Evolutionary conservation across 495 filamentous ascomycete genomes (phyloP).

Genomic region (Penicillium flavigenum): DNA sequence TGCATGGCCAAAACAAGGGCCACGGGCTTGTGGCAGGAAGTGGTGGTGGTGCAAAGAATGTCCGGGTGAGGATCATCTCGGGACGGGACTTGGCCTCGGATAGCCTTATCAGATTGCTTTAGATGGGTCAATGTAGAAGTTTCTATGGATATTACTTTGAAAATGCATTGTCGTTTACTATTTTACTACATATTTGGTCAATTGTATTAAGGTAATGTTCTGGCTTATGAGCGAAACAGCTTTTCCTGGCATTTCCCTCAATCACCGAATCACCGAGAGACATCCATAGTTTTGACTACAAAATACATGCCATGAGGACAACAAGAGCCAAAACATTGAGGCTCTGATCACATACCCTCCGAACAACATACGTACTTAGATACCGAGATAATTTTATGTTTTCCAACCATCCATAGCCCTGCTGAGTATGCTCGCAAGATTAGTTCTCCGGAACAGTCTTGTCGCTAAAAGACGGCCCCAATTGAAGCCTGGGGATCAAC

Average conservation of each 20-base stretch:
- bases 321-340: too few species aligned
- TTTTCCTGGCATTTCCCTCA: background rate
- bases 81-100: conserved; percentile 16
- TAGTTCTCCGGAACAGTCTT: too few species aligned
- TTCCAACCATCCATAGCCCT: too few species aligned
- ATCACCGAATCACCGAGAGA: background rate
- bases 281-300: background rate
- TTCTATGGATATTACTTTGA: background rate
- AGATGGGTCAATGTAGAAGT: background rate
- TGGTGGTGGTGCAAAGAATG: conserved; percentile 13
- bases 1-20: conserved; percentile 41
- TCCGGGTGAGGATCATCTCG: conserved; percentile 14
- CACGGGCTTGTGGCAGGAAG: conserved; percentile 20
- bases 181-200: background rate
- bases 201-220: background rate
- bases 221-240: background rate
- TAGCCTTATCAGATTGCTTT: conserved; percentile 19
- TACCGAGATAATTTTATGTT: too few species aligned
- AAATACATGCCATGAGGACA: background rate
- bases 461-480: too few species aligned
- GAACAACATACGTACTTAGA: too few species aligned
- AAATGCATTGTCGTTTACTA: too few species aligned
- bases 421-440: too few species aligned
- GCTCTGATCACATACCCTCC: too few species aligned
- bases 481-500: too few species aligned